Base-by-base conservation (phyloP, 768 basidiomycete species). In the Candolleomyces eurysporus region DNA sequence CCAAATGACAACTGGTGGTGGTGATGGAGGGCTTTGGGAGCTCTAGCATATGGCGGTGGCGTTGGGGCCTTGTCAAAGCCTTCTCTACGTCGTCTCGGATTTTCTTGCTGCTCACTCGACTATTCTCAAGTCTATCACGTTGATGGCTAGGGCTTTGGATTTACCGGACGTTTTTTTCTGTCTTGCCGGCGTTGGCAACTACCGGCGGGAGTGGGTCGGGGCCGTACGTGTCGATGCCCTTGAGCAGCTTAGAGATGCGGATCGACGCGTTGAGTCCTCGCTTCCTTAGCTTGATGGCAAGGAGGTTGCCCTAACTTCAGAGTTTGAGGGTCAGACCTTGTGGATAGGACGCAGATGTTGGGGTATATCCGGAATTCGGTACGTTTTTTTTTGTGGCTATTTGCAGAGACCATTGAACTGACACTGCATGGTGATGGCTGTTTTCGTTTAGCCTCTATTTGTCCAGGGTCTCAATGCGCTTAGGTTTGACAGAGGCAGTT, bases 51-150 rank as follows among this genome's bases (percentile, higher is more conserved):
- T 80, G 21, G 69, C 71, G 4, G 50, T 81, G 21, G 75, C 76
- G 1, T 64, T 82, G 11, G 70, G 81, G 11, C 81, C 79, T 1
- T 67, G 81, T 2, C 72, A 65, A 54, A 71, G 75, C 13, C 73
- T 69, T 64, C 61, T 69, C 66, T 61, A 66, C 58, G n/a, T 67
- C 63, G 54, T 80, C 32, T 43, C 66, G 16, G 48, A 48, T 2
- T 79, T 78, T 66, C 66, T 82, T 2, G 54, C 62, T 22, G 58
- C 59, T 22, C 76, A 74, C 50, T 60, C 69, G 11, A 58, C 64
- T 39, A 72, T 69, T 7, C 70, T 78, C 45, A 63, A 69, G 26
- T 71, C 70, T 5, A 65, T 82, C 26, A 70, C 67, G 40, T 69
- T 82, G 42, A 73, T 72, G n/a, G 79, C 79, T 56, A 70, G 78